Evolutionary conservation across 2,329 filamentous ascomycete genomes (phyloP).

Genomic region (Neonectria ditissima): DNA sequence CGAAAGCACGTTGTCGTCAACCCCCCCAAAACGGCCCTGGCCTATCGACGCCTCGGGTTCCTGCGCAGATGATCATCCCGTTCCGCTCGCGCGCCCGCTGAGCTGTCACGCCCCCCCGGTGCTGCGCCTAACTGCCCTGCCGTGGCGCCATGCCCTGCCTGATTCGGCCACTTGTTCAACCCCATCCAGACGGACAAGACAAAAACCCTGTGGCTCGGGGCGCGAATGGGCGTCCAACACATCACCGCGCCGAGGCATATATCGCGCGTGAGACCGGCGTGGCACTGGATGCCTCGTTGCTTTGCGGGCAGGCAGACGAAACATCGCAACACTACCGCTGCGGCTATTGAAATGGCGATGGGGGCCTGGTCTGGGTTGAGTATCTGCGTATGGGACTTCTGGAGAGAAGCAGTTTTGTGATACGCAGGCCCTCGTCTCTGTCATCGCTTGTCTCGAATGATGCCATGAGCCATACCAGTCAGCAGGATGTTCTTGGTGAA

Average conservation of each 20-base stretch:
- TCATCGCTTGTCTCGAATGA: constrained; percentile 11
- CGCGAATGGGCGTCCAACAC: constrained; percentile 40
- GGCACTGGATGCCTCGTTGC: neutral
- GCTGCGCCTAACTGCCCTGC: constrained; percentile 12
- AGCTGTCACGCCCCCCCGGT: constrained; percentile 36
- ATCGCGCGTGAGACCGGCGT: constrained; percentile 17
- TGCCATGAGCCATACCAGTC: neutral
- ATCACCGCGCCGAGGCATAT: constrained; percentile 21
- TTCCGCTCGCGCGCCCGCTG: constrained; percentile 36
- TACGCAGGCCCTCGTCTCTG: constrained; percentile 4
- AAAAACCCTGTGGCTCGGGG: neutral
- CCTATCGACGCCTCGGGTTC: constrained; percentile 47
- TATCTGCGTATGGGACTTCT: neutral
- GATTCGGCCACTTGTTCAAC: constrained; percentile 35
- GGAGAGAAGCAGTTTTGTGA: neutral
- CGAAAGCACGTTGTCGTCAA: constrained; percentile 1
- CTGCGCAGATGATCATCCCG: constrained; percentile 48
- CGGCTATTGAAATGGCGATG: constrained; percentile 25
- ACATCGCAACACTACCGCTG: constrained; percentile 15
- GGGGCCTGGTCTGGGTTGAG: neutral
- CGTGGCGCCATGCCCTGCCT: neutral
- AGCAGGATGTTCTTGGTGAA: neutral
- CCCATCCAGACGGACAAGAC: constrained; percentile 16
- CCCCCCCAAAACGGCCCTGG: constrained; percentile 16
- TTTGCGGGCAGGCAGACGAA: constrained; percentile 3